Evolutionary conservation across 1,139 yeast species (phyloP), one percentile per base, ranked within the genome.

Genomic region (Nematodospora anomalae): DNA sequence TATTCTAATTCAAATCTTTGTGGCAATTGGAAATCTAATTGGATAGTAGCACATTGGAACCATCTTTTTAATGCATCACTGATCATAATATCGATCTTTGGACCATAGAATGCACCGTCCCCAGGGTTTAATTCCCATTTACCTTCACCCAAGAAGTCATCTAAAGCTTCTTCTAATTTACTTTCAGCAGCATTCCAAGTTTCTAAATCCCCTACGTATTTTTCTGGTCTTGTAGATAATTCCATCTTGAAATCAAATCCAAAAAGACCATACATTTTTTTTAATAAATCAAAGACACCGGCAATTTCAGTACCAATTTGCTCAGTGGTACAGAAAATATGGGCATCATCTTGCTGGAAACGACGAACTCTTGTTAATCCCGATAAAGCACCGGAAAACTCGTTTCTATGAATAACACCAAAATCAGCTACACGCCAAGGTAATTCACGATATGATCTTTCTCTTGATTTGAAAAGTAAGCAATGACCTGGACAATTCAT

Each of bases 401-500:
- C 98, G 59, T 92, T 92, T 69, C 98, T 79, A 68, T 92, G 97
- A 52, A 92, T 73, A 35, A 90, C 95, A 57, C 96, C 95, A 61
- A 92, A 89, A 63, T 92, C 98, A 47, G 96, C 94, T 62, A 86
- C 89, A 71, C 97, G 81, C 81, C 95, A 79, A 45, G 98, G 98
- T 61, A 92, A 72, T 59, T 92, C 97, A 56, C 95, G 79, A 67
- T 89, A 88, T 2, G 96, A 86, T 62, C 96, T 81, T 59, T 87
- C 95, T 59, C 92, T 80, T 37, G 89, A 67, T 55, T 83, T 83
- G 71, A 86, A 92, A 58, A 92, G 75, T 46, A 92, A 62, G 72
- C 97, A 90, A 64, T 92, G 98, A 35, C 97, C 97, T 13, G 98
- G 98, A 69, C 97, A 90, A 70, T 92, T 92, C 98, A 92, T 92